A percentile compares a stretch with the other conserved stretches of the same genome.
Conservation (phyloP, 352 stramenopile genomes). For the Sclerospora graminicola region DNA sequence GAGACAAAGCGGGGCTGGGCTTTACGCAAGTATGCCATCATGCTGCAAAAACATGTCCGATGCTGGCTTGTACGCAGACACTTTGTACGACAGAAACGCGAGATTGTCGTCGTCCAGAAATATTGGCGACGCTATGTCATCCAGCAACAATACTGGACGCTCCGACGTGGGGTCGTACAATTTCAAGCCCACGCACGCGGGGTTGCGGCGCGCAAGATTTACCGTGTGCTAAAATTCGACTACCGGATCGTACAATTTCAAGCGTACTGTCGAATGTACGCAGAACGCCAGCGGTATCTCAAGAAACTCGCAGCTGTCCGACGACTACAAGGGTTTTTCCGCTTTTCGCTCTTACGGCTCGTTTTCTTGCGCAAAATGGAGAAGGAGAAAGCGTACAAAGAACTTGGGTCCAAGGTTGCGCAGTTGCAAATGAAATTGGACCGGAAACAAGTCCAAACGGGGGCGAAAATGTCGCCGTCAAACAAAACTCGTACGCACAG, state of each 20-base stretch:
- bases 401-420: constrained; percentile 58
- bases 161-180: constrained; percentile 39
- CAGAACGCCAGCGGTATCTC: constrained; percentile 40
- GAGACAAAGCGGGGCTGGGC: constrained; percentile 64
- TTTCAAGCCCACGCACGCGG: constrained; percentile 60
- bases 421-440: constrained; percentile 62
- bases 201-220: constrained; percentile 45
- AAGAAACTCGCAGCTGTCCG: constrained; percentile 34
- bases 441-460: constrained; percentile 36
- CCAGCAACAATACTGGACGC: constrained; percentile 37
- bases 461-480: constrained; percentile 34
- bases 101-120: constrained; percentile 53
- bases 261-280: constrained; percentile 50
- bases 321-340: constrained; percentile 67
- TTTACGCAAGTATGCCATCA: constrained; percentile 63
- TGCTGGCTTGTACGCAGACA: constrained; percentile 47
- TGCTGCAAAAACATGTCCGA: constrained; percentile 64
- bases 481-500: constrained; percentile 19
- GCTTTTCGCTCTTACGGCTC: constrained; percentile 60
- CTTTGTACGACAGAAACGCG: constrained; percentile 36
- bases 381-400: constrained; percentile 72
- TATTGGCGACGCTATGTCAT: constrained; percentile 66
- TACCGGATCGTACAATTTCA: constrained; percentile 70
- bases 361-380: constrained; percentile 76
- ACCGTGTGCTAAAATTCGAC: constrained; percentile 63